Conservation (phyloP, 2,329 filamentous ascomycete species). For the Penicillium sp. region DNA sequence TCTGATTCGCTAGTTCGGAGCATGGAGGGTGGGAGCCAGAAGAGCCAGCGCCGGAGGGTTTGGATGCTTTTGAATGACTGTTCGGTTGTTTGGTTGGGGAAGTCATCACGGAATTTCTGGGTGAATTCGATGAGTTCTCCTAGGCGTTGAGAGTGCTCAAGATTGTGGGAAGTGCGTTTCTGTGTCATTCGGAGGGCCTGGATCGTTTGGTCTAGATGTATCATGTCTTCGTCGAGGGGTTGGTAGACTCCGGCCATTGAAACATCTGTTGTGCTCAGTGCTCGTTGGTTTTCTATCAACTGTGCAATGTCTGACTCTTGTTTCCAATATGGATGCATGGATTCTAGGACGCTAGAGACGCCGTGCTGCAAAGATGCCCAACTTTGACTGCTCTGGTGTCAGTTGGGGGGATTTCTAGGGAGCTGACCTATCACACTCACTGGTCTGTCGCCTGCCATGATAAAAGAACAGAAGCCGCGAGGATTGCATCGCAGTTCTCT, state of each 20-base stretch:
- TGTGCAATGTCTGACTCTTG: slow-evolving; percentile 69
- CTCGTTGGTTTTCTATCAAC: slow-evolving; percentile 44
- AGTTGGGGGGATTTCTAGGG: slow-evolving; percentile 3
- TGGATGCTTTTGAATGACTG: slow-evolving; percentile 90
- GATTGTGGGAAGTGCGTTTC: slow-evolving; percentile 65
- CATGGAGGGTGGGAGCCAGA: slow-evolving; percentile 88
- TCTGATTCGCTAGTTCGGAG: slow-evolving; percentile 75
- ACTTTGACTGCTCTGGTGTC: slow-evolving; percentile 64
- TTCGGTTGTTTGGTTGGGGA: slow-evolving; percentile 68
- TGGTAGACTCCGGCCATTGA: slow-evolving; percentile 36
- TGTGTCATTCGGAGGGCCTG: slow-evolving; percentile 60
- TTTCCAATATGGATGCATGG: slow-evolving; percentile 83
- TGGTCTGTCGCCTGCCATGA: slow-evolving; percentile 97
- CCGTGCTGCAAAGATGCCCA: slow-evolving; percentile 94
- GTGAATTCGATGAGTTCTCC: slow-evolving; percentile 71
- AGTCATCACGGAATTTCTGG: slow-evolving; percentile 69
- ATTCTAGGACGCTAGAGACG: slow-evolving; percentile 82
- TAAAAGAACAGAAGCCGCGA: slow-evolving; percentile 86
- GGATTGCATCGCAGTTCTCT: slow-evolving; percentile 83
- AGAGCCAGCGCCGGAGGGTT: slow-evolving; percentile 85
- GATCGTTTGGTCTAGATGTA: slow-evolving; percentile 66
- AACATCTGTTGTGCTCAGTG: slow-evolving; percentile 37
- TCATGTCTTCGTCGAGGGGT: slow-evolving; percentile 64
- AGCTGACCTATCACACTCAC: slow-evolving; percentile 56
- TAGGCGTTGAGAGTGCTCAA: slow-evolving; percentile 67